Percentiles rank a stretch among this genome's conserved stretches.
Conservation (phyloP, 1,284 basidiomycete genomes). For the Phenoliferia sp. region DNA sequence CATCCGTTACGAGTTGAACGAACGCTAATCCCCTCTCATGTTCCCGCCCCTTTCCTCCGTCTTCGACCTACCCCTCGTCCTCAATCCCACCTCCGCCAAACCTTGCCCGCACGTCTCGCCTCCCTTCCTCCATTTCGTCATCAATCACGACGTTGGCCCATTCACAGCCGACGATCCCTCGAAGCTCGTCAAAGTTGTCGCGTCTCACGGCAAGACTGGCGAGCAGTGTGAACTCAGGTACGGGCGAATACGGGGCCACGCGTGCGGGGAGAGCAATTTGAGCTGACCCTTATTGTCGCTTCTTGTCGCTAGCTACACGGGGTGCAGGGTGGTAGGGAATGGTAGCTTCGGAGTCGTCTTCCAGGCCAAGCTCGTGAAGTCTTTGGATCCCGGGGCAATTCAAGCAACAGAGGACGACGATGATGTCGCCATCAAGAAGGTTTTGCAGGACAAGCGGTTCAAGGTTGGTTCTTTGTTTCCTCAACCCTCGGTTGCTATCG, state of each 20-base stretch:
- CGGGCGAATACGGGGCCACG: slow-evolving; percentile 23
- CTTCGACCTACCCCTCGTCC: slow-evolving; percentile 9
- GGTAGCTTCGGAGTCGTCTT: slow-evolving; percentile 99
- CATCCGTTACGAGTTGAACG: background rate
- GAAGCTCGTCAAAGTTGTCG: slow-evolving; percentile 89
- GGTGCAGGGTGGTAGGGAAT: slow-evolving; percentile 97
- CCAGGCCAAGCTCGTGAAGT: slow-evolving; percentile 53
- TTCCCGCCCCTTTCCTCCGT: slow-evolving; percentile 1
- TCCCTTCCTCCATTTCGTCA: background rate
- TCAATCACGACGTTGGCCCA: background rate
- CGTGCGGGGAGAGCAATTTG: background rate
- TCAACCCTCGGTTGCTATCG: background rate
- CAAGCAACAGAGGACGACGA: slow-evolving; percentile 47
- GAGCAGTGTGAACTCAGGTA: slow-evolving; percentile 85
- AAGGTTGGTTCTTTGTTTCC: slow-evolving; percentile 60
- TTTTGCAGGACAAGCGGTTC: slow-evolving; percentile 99
- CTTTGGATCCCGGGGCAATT: slow-evolving; percentile 3
- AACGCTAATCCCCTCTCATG: slow-evolving; percentile 1
- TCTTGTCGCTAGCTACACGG: slow-evolving; percentile 50
- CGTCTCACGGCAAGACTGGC: slow-evolving; percentile 89
- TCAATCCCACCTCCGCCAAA: slow-evolving; percentile 8
- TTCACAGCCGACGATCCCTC: slow-evolving; percentile 61
- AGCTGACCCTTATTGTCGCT: background rate
- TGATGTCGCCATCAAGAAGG: slow-evolving; percentile 99
- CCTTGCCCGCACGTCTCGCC: slow-evolving; percentile 1